These are phyloP conservation scores for Thalassiosira hispida DNA, from an alignment of 352 stramenopile genomes.

Conservation along the genomic window DNA sequence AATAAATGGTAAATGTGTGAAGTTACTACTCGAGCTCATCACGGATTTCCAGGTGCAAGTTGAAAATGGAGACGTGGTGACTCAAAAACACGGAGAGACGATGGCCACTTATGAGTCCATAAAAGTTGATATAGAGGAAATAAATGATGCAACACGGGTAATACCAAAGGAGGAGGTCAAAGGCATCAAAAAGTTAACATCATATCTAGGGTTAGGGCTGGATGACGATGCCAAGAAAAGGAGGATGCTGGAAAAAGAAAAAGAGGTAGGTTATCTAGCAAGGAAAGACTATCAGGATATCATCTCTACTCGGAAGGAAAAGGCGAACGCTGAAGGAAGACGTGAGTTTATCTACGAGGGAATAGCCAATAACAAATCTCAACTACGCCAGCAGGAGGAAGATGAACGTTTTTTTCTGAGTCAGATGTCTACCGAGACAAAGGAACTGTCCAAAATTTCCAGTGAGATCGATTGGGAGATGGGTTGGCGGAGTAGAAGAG, in stretches of 20 bases:
- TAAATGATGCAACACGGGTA: too few species aligned
- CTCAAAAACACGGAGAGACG: too few species aligned
- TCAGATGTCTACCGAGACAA: neutral
- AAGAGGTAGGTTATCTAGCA: neutral
- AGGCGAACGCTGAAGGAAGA: neutral
- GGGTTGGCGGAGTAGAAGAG: neutral
- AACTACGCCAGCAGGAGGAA: conserved; percentile 1
- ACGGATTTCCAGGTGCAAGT: too few species aligned
- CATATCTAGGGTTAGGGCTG: too few species aligned
- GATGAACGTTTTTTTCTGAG: neutral
- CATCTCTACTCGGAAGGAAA: neutral
- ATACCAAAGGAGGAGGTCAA: too few species aligned
- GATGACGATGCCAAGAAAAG: neutral
- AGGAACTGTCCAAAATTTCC: neutral
- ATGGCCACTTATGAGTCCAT: too few species aligned
- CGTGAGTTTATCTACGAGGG: neutral
- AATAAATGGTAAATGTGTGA: too few species aligned
- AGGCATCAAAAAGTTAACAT: too few species aligned
- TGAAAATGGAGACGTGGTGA: too few species aligned
- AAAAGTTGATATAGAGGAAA: too few species aligned
- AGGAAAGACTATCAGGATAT: neutral
- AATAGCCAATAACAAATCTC: neutral
- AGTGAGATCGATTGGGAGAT: neutral
- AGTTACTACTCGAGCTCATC: too few species aligned
- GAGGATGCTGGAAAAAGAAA: neutral